Evolutionary conservation across 2,329 filamentous ascomycete genomes (phyloP), one percentile per base, ranked within the genome.

Genomic region (Dothistroma septosporum): DNA sequence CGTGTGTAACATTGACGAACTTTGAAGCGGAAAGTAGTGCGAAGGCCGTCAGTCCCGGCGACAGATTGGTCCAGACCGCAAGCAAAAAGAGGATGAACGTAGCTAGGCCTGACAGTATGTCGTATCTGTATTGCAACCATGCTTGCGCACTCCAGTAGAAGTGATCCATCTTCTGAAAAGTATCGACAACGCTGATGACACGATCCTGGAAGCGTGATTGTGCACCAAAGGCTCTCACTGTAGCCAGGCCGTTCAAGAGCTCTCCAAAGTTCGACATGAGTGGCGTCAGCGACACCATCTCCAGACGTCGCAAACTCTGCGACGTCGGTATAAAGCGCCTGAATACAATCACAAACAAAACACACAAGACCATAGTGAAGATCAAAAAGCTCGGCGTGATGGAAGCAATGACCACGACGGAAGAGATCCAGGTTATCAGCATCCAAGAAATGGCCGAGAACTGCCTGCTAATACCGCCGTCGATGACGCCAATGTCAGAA

Each of bases 101-200:
- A 8, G 90, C 90, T 3, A 84, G 72, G 0, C 88, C 89, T 0
- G 91, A 91, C 6, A 92, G 76, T 9, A 80, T 75, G 67, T 91
- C 87, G 59, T 94, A 93, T 12, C 92, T 86, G 69, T 89, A 91
- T 72, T 87, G 87, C 2, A 96, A 80, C 92, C 92, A 96, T 8
- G 86, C 85, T 66, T 95, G 91, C 48, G 95, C 81, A 61, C 87
- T 90, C 78, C 92, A 96, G 77, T 95, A 96, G 76, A 96, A 96
- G 73, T 97, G 92, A 69, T 97, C 92, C 83, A 96, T 94, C 72
- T 91, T 91, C 73, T 96, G 92, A 72, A 96, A 96, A 19, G 87
- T 86, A 70, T 96, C 92, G 0, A 92, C 91, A 0, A 92, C 91
- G 1, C 82, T 79, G 35, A 97, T 87, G 56, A 95, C 90, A 55